Evolutionary conservation across 2,329 filamentous ascomycete genomes (phyloP), one percentile per base, ranked within the genome.

Genomic region (Bimuria novae-zelandiae): DNA sequence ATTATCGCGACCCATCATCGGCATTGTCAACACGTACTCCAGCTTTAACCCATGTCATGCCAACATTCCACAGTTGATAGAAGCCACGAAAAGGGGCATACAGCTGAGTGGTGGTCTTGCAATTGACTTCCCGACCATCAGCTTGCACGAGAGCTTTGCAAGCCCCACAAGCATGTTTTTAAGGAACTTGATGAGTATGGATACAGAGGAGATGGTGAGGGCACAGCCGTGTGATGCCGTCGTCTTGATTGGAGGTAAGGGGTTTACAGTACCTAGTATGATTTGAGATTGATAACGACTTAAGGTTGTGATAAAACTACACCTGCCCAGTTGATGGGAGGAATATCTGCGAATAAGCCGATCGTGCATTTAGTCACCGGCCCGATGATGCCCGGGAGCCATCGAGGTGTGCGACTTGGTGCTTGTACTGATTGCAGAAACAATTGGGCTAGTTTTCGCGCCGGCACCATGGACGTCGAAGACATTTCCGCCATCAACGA

Each of bases 111-210:
- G 88, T 2, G 88, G 87, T 0, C 71, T 90, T 23, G 84, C 88
- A 0, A 80, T 90, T 19, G 87, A 90, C 32, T 90, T 90, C 59
- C 88, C 88, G 0, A 90, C 88, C 0, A 89, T 91, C 49, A 89
- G 84, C 56, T 66, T 90, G 0, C 84, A 88, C 59, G 88, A 90
- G 77, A 82, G 79, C 2, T 90, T 91, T 65, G 79, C 87, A 0
- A 77, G 80, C 39, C 88, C 88, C 2, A 90, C 88, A 4, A 89
- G 87, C 73, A 90, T 91, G 88, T 90, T 85, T 50, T 65, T 90
- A 42, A 74, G 88, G 27, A 90, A 90, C 59, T 65, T 90, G 51
- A 90, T 91, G 88, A 87, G 84, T 59, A 89, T 90, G 85, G 88
- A 90, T 65, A 90, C 88, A 0, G 88, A 90, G 69, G 88, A 90